Percentiles rank a stretch among this genome's conserved stretches.
phyloP scores from a whole-genome alignment of 2,329 filamentous ascomycete species.

The Dactylellina sp. region DNA sequence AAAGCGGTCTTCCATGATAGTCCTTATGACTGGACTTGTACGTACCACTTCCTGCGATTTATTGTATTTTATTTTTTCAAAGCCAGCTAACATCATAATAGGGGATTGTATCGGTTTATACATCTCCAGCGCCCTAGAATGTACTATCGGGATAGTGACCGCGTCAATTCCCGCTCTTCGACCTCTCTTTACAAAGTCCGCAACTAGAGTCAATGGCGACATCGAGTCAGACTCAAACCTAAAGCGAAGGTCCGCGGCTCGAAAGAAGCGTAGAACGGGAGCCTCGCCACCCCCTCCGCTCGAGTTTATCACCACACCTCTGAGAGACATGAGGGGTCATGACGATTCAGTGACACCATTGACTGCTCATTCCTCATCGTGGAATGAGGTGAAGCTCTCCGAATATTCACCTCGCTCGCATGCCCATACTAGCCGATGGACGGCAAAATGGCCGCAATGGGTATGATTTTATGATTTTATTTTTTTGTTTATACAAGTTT shows the following conservation, averaged over 20 bases:
- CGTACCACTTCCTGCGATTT: conserved; percentile 4
- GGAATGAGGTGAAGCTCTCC: conserved; percentile 31
- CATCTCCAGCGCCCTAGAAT: conserved; percentile 34
- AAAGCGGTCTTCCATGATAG: conserved; percentile 45
- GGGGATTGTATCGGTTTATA: conserved; percentile 46
- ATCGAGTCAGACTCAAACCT: conserved; percentile 31
- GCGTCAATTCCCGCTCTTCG: conserved; percentile 48
- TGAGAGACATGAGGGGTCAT: conserved; percentile 25
- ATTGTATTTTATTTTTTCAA: neutral
- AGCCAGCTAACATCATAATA: neutral
- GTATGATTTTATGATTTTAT: conserved; percentile 27
- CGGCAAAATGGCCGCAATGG: conserved; percentile 27
- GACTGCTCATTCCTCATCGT: conserved; percentile 22
- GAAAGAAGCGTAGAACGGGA: conserved; percentile 37
- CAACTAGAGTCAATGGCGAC: conserved; percentile 26
- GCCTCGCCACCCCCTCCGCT: conserved; percentile 26
- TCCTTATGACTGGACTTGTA: conserved; percentile 49
- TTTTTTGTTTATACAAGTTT: neutral
- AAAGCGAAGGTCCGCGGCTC: conserved; percentile 41
- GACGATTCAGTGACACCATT: conserved; percentile 37
- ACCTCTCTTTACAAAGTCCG: conserved; percentile 37
- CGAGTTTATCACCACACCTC: conserved; percentile 40
- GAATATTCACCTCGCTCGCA: conserved; percentile 2
- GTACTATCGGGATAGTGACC: conserved; percentile 40
- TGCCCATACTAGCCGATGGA: no score